A percentile compares a stretch with the other conserved stretches of the same genome.
phyloP scores from a whole-genome alignment of 345 rosid genomes.

The Arabidopsis suecica region DNA sequence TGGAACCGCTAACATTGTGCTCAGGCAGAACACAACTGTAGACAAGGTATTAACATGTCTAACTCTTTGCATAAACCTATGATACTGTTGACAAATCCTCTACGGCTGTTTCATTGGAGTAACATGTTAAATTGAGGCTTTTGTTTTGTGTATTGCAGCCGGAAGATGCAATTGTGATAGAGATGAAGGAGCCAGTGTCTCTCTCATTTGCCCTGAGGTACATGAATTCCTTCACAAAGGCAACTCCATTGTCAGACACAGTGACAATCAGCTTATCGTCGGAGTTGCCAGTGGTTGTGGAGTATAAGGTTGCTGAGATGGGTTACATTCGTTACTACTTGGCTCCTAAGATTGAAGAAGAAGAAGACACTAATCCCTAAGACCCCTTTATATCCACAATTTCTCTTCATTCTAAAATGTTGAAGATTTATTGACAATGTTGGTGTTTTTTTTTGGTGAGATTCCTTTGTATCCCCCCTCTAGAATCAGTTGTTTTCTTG shows the following conservation, averaged over 20 bases:
- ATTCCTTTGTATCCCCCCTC: background rate
- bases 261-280: slow-evolving; percentile 96
- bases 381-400: background rate
- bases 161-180: slow-evolving; percentile 81
- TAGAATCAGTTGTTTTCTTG: slow-evolving; percentile 28
- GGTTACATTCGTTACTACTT: slow-evolving; percentile 90
- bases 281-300: slow-evolving; percentile 93
- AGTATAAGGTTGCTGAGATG: slow-evolving; percentile 99
- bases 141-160: slow-evolving; percentile 62
- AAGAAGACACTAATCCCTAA: slow-evolving; percentile 76
- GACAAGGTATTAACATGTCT: slow-evolving; percentile 60
- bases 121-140: slow-evolving; percentile 9
- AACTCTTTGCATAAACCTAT: background rate
- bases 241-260: slow-evolving; percentile 78
- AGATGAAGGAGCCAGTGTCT: slow-evolving; percentile 94
- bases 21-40: slow-evolving; percentile 89
- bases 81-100: background rate
- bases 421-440: background rate
- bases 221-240: slow-evolving; percentile 97
- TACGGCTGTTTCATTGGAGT: slow-evolving; percentile 16
- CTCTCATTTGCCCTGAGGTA: slow-evolving; percentile 95
- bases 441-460: slow-evolving; percentile 1
- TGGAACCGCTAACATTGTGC: slow-evolving; percentile 92
- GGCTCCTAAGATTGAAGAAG: slow-evolving; percentile 99
- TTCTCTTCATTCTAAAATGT: background rate